Evolutionary conservation across 495 filamentous ascomycete species (phyloP), one percentile per base, ranked within the genome.

Genomic region (Trichoderma gamsii): DNA sequence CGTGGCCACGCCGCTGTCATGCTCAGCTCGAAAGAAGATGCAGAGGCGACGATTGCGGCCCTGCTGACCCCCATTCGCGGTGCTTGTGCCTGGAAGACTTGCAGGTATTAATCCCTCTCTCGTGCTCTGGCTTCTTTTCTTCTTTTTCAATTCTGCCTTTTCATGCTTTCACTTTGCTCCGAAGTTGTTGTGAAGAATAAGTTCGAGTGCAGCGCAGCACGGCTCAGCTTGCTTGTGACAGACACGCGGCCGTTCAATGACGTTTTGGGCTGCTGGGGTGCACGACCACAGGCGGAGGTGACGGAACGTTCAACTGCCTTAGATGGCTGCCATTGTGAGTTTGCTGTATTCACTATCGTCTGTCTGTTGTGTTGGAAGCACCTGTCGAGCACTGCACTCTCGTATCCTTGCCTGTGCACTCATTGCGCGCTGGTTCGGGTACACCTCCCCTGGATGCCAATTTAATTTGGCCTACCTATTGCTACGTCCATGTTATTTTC

Each of bases 281-380:
- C 59, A 8, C 7, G 23, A 63, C 59, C 16, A 63, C 59, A n/a
- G 23, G 32, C 63, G 63, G 63, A 65, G 63, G n/a, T 35, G 32
- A 44, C 63, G 63, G 63, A 65, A 64, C 63, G 29, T 16, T 16
- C 44, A n/a, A 15, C 65, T 66, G 43, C 65, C 27, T 32, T 44
- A 51, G 16, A 66, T 66, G 65, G 65, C 65, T 66, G 65, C 65
- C 65, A 46, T 66, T 66, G 65, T 66, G 65, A 66, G 65, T 66
- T 23, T 23, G 38, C 12, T n/a, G 27, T 64, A 29, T 29, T 29
- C 29, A 1, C 1, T 29, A 38, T 38, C 35, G 7, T 38, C 35
- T 7, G 5, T 38, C 8, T 38, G 35, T 29, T 29, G 1, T 29
- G 29, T 29, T 29, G 29, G 29, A 38, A 38, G 35, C 35, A 38